Conservation (phyloP, 805 yeast species). For the Saturnispora halmiae region DNA sequence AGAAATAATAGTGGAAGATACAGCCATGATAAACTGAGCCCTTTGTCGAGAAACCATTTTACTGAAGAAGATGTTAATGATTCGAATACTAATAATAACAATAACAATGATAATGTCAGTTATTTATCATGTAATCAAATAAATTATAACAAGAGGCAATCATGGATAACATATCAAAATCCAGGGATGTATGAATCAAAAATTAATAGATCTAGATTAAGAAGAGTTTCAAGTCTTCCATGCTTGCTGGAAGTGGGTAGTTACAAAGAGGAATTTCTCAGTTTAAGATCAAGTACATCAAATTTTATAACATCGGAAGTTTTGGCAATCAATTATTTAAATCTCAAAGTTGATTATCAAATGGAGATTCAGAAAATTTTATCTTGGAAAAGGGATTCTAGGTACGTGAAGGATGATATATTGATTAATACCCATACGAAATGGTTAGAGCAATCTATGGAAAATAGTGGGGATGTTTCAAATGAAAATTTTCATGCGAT, state of each 20-base stretch:
- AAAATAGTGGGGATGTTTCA: neutral
- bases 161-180: conserved; percentile 10
- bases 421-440: conserved; percentile 5
- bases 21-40: neutral
- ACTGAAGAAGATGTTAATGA: neutral
- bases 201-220: neutral
- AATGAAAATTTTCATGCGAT: conserved; percentile 2
- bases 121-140: neutral
- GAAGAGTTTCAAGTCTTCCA: conserved; percentile 7
- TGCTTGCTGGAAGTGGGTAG: neutral
- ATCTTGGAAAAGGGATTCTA: conserved; percentile 7
- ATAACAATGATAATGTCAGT: conserved; percentile 5
- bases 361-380: conserved; percentile 9
- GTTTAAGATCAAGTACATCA: conserved; percentile 2
- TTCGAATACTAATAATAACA: neutral
- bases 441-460: conserved; percentile 3
- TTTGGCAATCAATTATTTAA: conserved; percentile 13
- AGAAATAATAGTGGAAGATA: conserved; percentile 7
- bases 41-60: neutral
- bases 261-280: conserved; percentile 6
- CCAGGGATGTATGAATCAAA: conserved; percentile 5
- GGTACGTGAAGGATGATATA: conserved; percentile 1
- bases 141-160: neutral
- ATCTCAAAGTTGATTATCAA: conserved; percentile 12
- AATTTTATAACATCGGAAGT: conserved; percentile 16